A percentile compares a stretch with the other conserved stretches of the same genome.
Conservation (phyloP, 1,139 yeast genomes). For the Geotrichum citri-aurantii region DNA sequence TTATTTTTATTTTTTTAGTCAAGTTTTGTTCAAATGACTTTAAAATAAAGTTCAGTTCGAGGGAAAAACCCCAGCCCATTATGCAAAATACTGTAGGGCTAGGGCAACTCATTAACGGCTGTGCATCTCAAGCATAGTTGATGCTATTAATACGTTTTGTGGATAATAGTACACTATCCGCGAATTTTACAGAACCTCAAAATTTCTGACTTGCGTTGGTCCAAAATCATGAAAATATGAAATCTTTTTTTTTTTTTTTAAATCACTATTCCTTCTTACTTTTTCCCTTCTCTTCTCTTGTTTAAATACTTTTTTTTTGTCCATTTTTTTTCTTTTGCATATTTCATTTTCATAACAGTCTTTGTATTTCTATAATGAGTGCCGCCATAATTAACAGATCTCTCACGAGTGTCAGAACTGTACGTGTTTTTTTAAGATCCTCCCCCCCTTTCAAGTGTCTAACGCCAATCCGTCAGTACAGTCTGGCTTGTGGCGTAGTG, state of each 20-base stretch:
- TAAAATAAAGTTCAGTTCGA: too few relatives aligned
- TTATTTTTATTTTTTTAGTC: too few relatives aligned
- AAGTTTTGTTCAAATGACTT: background rate
- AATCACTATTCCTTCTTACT: background rate
- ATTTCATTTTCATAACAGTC: background rate
- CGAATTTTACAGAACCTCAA: background rate
- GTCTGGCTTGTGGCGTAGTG: too few relatives aligned
- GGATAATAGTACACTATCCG: background rate
- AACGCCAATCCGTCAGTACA: too few relatives aligned
- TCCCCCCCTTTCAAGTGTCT: too few relatives aligned
- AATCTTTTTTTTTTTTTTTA: background rate
- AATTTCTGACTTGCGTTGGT: too few relatives aligned
- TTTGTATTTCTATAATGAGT: conserved; percentile 1
- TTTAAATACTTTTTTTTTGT: background rate
- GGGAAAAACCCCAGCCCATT: background rate
- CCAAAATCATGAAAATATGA: too few relatives aligned
- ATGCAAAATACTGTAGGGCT: too few relatives aligned
- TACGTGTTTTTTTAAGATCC: conserved; percentile 25
- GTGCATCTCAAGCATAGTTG: background rate
- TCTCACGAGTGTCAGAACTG: conserved; percentile 64
- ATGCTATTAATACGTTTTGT: background rate
- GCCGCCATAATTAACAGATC: conserved; percentile 56
- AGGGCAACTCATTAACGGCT: background rate
- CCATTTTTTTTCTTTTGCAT: background rate
- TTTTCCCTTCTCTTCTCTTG: too few relatives aligned